Evolutionary conservation across 2,329 filamentous ascomycete genomes (phyloP).

Genomic region (Talaromyces amestolkiae): DNA sequence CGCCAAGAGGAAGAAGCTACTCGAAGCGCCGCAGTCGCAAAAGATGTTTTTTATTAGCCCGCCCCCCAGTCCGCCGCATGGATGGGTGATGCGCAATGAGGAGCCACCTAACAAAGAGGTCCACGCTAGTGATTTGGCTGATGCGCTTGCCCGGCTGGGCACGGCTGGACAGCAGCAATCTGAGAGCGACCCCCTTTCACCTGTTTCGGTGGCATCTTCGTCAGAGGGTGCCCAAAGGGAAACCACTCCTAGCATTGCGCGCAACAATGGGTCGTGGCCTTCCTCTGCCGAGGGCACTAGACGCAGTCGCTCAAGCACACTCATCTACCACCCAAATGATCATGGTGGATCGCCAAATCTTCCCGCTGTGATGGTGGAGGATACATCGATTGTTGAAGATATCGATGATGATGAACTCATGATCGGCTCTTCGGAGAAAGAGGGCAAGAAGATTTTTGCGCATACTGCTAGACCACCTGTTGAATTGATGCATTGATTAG

Average conservation of each 20-base stretch:
- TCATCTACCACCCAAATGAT: slow-evolving; percentile 63
- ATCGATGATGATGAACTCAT: slow-evolving; percentile 39
- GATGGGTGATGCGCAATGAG: slow-evolving; percentile 63
- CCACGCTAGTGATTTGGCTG: slow-evolving; percentile 60
- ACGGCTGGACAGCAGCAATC: slow-evolving; percentile 21
- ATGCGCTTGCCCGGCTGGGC: slow-evolving; percentile 54
- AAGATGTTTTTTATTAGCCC: slow-evolving; percentile 67
- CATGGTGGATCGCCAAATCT: slow-evolving; percentile 60
- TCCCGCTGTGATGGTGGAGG: slow-evolving; percentile 63
- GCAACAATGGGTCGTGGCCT: slow-evolving; percentile 22
- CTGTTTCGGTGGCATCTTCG: slow-evolving; percentile 32
- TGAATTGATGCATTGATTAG: slow-evolving; percentile 51
- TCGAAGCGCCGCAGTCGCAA: slow-evolving; percentile 56
- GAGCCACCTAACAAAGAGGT: slow-evolving; percentile 65
- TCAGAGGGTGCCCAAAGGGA: neutral
- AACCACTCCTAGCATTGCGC: slow-evolving; percentile 5
- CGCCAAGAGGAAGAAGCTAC: slow-evolving; percentile 42
- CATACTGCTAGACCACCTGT: slow-evolving; percentile 57
- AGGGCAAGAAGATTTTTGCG: slow-evolving; percentile 45
- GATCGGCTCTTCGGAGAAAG: slow-evolving; percentile 25
- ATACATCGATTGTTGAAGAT: slow-evolving; percentile 48
- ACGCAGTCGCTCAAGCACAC: slow-evolving; percentile 54
- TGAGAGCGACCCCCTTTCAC: slow-evolving; percentile 32
- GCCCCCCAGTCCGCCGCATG: slow-evolving; percentile 62
- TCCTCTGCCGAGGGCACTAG: slow-evolving; percentile 27